Evolutionary conservation across 768 basidiomycete species (phyloP).

Genomic region (Tulasnella sp.): DNA sequence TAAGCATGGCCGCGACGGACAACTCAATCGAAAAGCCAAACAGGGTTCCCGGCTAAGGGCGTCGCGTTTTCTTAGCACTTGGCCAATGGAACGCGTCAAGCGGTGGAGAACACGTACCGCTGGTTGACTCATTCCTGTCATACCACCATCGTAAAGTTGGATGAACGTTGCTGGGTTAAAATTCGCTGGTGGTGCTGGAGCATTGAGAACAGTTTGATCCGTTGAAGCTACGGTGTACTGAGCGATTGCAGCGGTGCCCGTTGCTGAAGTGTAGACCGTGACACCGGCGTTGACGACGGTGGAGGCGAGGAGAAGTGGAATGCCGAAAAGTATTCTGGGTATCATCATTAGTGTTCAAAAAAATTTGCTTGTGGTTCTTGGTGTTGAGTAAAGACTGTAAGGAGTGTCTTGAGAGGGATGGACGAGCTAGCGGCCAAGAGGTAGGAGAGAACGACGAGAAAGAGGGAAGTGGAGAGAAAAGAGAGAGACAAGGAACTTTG

Average conservation of each 20-base stretch:
- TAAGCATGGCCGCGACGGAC: constrained; percentile 48
- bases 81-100: not conserved
- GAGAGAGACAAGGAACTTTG: not conserved
- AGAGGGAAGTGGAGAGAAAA: not conserved
- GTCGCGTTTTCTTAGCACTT: not conserved
- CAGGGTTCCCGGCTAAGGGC: constrained; percentile 40
- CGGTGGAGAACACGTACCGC: not conserved
- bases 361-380: not conserved
- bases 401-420: not conserved
- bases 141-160: constrained; percentile 17
- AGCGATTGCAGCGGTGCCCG: not conserved
- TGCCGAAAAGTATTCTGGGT: not conserved
- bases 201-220: not conserved
- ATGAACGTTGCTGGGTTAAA: not conserved
- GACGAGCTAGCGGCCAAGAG: not conserved
- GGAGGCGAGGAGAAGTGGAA: not conserved
- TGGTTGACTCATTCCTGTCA: constrained; percentile 3
- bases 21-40: constrained; percentile 58
- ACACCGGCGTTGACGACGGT: not conserved
- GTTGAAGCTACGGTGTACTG: constrained; percentile 3
- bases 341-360: not conserved
- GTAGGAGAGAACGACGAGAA: not conserved
- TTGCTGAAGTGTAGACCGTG: constrained; percentile 4
- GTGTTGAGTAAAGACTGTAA: not conserved
- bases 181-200: constrained; percentile 8